Conservation (phyloP, 352 stramenopile species). For the Elongisporangium undulatum region DNA sequence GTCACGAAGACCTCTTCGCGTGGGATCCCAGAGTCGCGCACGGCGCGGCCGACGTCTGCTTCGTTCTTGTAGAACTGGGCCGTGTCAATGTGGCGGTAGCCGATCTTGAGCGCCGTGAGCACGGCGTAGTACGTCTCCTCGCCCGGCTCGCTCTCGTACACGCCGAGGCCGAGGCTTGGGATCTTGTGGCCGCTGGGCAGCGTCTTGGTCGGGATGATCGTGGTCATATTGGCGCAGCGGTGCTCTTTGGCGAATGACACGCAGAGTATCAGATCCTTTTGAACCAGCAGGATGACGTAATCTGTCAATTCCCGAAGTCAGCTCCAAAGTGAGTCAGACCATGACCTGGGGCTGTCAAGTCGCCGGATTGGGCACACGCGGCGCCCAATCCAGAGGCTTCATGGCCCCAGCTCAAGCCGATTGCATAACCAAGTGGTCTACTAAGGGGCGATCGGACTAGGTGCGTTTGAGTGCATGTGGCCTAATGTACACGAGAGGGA, state of each 20-base stretch:
- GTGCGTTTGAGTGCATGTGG: too few relatives aligned
- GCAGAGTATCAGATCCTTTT: too few relatives aligned
- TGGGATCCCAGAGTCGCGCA: slow-evolving; percentile 51
- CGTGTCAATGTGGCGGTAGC: slow-evolving; percentile 87
- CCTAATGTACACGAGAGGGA: too few relatives aligned
- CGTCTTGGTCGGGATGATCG: slow-evolving; percentile 33
- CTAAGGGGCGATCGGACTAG: too few relatives aligned
- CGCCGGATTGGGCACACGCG: too few relatives aligned
- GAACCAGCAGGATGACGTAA: slow-evolving; percentile 11
- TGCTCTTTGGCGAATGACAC: too few relatives aligned
- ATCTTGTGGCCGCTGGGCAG: slow-evolving; percentile 30
- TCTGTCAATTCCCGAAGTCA: neutral
- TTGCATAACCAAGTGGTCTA: too few relatives aligned
- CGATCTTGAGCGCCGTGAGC: slow-evolving; percentile 36
- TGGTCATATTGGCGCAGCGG: too few relatives aligned
- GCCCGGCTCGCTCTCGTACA: slow-evolving; percentile 25
- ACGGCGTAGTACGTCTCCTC: slow-evolving; percentile 36
- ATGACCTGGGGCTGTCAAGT: too few relatives aligned
- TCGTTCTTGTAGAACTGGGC: slow-evolving; percentile 84
- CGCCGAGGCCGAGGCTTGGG: slow-evolving; percentile 31
- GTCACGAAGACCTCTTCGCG: slow-evolving; percentile 72
- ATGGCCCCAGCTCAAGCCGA: too few relatives aligned
- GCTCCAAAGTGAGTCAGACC: neutral
- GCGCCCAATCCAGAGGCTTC: too few relatives aligned
- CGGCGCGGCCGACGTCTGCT: slow-evolving; percentile 54